Conservation (phyloP, 75 land plant genomes). For the Selaginella tamariscina region DNA sequence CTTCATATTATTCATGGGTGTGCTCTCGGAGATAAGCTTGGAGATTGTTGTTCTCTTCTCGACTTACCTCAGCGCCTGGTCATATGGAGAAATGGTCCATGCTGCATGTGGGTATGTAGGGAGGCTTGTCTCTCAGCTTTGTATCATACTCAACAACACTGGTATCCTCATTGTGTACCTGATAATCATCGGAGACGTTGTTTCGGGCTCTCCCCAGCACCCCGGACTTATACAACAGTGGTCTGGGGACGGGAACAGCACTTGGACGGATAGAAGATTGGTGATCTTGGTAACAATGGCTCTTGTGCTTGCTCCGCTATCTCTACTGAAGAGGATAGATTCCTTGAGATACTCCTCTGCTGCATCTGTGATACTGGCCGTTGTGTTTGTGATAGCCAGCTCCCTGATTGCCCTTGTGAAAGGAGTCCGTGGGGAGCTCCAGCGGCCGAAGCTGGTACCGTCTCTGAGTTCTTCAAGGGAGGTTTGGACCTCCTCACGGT, state of each 20-base stretch:
- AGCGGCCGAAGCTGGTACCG: constrained; percentile 52
- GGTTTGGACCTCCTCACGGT: constrained; percentile 82
- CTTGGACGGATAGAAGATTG: constrained; percentile 54
- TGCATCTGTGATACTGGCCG: constrained; percentile 72
- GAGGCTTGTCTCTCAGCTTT: constrained; percentile 52
- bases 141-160: constrained; percentile 77
- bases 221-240: constrained; percentile 58
- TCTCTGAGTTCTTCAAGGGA: constrained; percentile 51
- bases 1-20: constrained; percentile 61
- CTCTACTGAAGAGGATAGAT: constrained; percentile 59
- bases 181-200: constrained; percentile 87
- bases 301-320: constrained; percentile 57
- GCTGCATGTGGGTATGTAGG: constrained; percentile 43
- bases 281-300: constrained; percentile 45
- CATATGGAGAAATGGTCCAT: constrained; percentile 72
- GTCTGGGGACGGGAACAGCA: constrained; percentile 34
- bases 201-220: constrained; percentile 58
- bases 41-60: constrained; percentile 58
- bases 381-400: constrained; percentile 61
- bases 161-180: constrained; percentile 85
- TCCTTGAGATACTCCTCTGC: constrained; percentile 82
- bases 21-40: constrained; percentile 69
- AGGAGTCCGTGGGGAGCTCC: constrained; percentile 45
- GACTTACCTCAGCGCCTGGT: constrained; percentile 35
- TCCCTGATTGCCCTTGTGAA: constrained; percentile 54